phyloP scores from a whole-genome alignment of 2,329 filamentous ascomycete species.

The Rosellinia necatrix region DNA sequence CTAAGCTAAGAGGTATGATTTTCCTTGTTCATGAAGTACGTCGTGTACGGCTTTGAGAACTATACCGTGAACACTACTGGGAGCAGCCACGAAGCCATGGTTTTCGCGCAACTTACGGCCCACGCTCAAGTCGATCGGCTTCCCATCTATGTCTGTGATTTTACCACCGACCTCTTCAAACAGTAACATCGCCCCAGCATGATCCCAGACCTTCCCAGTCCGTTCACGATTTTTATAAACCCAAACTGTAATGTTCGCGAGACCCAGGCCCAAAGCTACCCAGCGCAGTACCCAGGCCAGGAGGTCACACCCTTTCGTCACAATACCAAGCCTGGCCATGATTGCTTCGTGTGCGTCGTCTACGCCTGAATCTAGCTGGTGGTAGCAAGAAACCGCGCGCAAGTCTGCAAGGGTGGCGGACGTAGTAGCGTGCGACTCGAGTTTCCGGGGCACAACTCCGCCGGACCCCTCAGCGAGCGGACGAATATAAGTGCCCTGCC shows the following conservation, averaged over 20 bases:
- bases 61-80: conserved; percentile 47
- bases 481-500: conserved; percentile 54
- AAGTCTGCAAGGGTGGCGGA: conserved; percentile 37
- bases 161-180: conserved; percentile 61
- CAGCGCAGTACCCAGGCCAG: conserved; percentile 63
- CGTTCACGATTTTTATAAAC: conserved; percentile 56
- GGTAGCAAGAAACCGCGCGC: conserved; percentile 53
- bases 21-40: conserved; percentile 42
- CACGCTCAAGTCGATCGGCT: conserved; percentile 52
- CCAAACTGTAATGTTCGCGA: conserved; percentile 61
- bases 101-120: conserved; percentile 56
- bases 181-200: conserved; percentile 63
- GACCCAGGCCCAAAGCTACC: conserved; percentile 56
- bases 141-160: conserved; percentile 59
- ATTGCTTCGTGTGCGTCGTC: conserved; percentile 52
- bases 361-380: conserved; percentile 53
- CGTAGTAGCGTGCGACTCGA: conserved; percentile 40
- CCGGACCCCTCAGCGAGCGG: conserved; percentile 41
- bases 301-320: conserved; percentile 55
- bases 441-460: conserved; percentile 36
- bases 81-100: conserved; percentile 61
- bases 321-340: conserved; percentile 47
- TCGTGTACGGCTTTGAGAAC: conserved; percentile 48
- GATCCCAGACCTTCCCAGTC: conserved; percentile 62
- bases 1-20: conserved; percentile 39